A percentile compares a stretch with the other conserved stretches of the same genome.
Conservation (phyloP, 139 green algal genomes). For the Ettlia oleoabundans region DNA sequence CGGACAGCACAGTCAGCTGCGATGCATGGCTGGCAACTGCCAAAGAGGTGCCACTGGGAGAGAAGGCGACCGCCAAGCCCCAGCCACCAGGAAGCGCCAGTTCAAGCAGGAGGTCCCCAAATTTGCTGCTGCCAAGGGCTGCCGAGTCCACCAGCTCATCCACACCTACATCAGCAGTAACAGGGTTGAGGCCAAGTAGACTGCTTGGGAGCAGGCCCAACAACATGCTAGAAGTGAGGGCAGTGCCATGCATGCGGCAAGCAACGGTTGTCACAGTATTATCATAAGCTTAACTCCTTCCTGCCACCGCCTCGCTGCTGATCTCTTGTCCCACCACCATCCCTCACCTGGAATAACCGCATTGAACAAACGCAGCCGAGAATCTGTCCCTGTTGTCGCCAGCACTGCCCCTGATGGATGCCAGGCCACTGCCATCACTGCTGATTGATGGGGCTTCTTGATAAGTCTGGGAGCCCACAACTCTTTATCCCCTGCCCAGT, state of each 20-base stretch:
- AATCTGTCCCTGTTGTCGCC: slow-evolving; percentile 19
- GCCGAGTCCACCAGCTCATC: background rate
- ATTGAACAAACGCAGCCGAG: slow-evolving; percentile 20
- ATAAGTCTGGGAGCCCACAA: slow-evolving; percentile 31
- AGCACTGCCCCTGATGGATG: slow-evolving; percentile 2
- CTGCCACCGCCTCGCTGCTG: no score
- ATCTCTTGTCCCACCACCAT: no score
- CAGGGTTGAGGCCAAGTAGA: background rate
- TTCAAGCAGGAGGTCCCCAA: slow-evolving; percentile 15
- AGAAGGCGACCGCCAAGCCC: slow-evolving; percentile 11
- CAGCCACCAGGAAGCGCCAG: background rate
- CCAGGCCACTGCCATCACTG: slow-evolving; percentile 25
- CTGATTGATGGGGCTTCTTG: background rate
- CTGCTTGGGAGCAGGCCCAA: no score
- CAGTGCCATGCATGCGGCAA: no score
- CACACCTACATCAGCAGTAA: background rate
- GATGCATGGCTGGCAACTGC: slow-evolving; percentile 18
- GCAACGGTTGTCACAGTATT: no score
- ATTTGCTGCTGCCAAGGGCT: slow-evolving; percentile 3
- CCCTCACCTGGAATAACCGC: slow-evolving; percentile 5
- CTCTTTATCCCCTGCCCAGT: background rate
- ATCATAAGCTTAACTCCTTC: no score
- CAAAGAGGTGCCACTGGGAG: background rate
- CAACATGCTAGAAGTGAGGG: no score
- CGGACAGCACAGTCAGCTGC: slow-evolving; percentile 9